Percentiles rank a stretch among this genome's conserved stretches.
Conservation (phyloP, 371 early-diverging fungal genomes). For the Syncephalastrum sp. region DNA sequence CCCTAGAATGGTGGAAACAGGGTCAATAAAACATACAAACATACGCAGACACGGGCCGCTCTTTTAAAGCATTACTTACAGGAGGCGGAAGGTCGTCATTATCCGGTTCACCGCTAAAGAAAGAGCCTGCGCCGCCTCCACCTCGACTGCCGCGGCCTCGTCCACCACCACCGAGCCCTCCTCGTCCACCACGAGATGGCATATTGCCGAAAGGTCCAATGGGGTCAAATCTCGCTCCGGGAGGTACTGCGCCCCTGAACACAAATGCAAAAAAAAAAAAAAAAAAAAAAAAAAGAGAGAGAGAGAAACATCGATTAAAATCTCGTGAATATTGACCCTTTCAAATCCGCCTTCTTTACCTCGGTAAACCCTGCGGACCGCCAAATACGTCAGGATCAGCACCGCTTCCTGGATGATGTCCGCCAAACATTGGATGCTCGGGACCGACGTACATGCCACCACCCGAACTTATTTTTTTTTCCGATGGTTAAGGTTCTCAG, state of each 20-base stretch:
- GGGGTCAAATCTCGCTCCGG: constrained; percentile 95
- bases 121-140: constrained; percentile 33
- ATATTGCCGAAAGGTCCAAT: constrained; percentile 77
- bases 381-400: constrained; percentile 45
- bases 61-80: constrained; percentile 33
- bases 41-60: background rate
- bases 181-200: constrained; percentile 31
- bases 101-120: constrained; percentile 72
- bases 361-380: constrained; percentile 53
- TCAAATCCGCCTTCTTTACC: constrained; percentile 22
- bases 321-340: too few relatives aligned
- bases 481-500: constrained; percentile 2
- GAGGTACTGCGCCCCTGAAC: constrained; percentile 78
- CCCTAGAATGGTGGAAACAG: constrained; percentile 33
- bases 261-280: background rate
- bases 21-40: background rate
- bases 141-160: constrained; percentile 37
- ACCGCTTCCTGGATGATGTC: constrained; percentile 34
- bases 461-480: constrained; percentile 30
- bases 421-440: constrained; percentile 85
- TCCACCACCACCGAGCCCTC: constrained; percentile 28
- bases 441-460: constrained; percentile 91
- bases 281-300: constrained; percentile 4
- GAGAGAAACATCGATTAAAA: background rate
- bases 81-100: constrained; percentile 78